Conservation (phyloP, 2,329 filamentous ascomycete genomes). For the Fusarium virguliforme region DNA sequence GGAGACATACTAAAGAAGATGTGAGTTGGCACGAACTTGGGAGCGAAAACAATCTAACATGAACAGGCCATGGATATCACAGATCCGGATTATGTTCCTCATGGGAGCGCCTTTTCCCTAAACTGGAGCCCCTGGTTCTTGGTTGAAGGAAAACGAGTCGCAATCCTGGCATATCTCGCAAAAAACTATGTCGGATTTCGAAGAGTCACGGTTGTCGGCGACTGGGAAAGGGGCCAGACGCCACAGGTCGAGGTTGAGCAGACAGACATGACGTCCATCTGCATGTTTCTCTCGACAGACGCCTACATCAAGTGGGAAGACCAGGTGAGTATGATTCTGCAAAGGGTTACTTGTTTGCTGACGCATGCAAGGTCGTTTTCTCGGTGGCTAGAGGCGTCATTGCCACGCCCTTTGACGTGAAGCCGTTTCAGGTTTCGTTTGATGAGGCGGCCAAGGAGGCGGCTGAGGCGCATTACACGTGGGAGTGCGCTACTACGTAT, state of each 20-base stretch:
- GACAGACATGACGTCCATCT: slow-evolving; percentile 64
- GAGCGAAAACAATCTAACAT: slow-evolving; percentile 25
- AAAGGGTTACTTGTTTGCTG: neutral
- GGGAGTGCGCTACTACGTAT: slow-evolving; percentile 66
- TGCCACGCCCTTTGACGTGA: slow-evolving; percentile 66
- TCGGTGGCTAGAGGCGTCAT: slow-evolving; percentile 69
- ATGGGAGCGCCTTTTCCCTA: slow-evolving; percentile 66
- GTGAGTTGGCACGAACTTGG: slow-evolving; percentile 28
- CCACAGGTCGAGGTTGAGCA: slow-evolving; percentile 60
- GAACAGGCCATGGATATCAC: slow-evolving; percentile 51
- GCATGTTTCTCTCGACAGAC: slow-evolving; percentile 66
- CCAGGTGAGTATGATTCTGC: slow-evolving; percentile 55
- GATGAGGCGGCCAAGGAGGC: slow-evolving; percentile 46
- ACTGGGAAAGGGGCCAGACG: slow-evolving; percentile 56
- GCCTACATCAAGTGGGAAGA: slow-evolving; percentile 72
- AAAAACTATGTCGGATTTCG: slow-evolving; percentile 71
- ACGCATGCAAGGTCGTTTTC: slow-evolving; percentile 60
- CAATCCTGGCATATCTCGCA: slow-evolving; percentile 67
- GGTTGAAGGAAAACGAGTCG: slow-evolving; percentile 55
- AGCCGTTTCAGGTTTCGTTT: slow-evolving; percentile 67
- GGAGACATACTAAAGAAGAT: slow-evolving; percentile 61
- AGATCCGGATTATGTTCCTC: slow-evolving; percentile 67
- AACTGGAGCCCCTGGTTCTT: slow-evolving; percentile 70
- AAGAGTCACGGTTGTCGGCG: slow-evolving; percentile 60
- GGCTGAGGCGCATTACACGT: slow-evolving; percentile 57